Percentiles rank a stretch among this genome's conserved stretches.
Evolutionary conservation across 805 yeast genomes (phyloP).

Genomic region (Candida sphagnicola): DNA sequence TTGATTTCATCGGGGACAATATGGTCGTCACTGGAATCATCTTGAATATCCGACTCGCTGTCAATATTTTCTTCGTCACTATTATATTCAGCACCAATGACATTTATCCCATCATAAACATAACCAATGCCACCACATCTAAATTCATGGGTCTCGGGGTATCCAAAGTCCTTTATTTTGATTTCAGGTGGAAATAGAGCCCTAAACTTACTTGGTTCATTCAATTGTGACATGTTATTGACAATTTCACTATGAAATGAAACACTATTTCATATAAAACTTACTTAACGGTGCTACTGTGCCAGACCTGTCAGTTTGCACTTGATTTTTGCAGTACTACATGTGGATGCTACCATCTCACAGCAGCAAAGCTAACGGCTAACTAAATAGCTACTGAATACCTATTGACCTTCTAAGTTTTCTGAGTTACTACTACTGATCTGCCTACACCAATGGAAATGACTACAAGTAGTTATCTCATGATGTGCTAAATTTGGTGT

Average conservation of each 20-base stretch:
- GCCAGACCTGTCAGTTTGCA: no score
- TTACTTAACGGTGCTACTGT: no score
- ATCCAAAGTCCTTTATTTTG: constrained; percentile 79
- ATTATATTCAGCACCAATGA: constrained; percentile 2
- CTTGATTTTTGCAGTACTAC: no score
- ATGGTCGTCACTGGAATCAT: constrained; percentile 9
- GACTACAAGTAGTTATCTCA: no score
- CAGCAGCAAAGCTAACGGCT: no score
- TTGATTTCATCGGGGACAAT: constrained; percentile 32
- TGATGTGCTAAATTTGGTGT: no score
- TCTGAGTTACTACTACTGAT: no score
- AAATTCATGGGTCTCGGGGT: constrained; percentile 62
- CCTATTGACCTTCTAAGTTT: no score
- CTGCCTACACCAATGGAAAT: no score
- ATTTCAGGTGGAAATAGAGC: constrained; percentile 19
- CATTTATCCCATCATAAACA: constrained; percentile 1
- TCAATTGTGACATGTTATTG: not conserved
- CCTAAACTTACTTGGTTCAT: not conserved
- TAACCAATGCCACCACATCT: constrained; percentile 49
- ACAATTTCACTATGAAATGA: not conserved
- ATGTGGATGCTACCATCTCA: no score
- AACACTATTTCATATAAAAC: no score
- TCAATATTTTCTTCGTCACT: constrained; percentile 6
- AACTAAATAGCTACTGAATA: no score
- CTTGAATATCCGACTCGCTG: constrained; percentile 6